Evolutionary conservation across 2,329 filamentous ascomycete species (phyloP).

Genomic region (Trichoderma arundinaceum): DNA sequence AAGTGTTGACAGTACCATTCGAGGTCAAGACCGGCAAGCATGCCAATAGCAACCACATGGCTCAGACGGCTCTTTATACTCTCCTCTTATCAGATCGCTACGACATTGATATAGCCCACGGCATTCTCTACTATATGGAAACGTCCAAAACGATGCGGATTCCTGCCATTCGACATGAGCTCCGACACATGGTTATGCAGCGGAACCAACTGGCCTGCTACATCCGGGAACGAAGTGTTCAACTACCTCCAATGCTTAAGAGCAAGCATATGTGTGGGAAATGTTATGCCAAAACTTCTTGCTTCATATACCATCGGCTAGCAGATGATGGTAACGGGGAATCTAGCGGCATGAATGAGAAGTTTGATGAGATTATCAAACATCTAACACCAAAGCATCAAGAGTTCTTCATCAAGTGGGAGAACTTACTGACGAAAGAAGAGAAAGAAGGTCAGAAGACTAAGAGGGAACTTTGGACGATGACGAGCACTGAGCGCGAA

Average conservation of each 20-base stretch:
- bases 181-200: constrained; percentile 96
- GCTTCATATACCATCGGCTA: constrained; percentile 92
- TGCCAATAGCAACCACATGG: constrained; percentile 80
- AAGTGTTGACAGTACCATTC: constrained; percentile 84
- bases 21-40: constrained; percentile 95
- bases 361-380: constrained; percentile 80
- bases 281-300: constrained; percentile 89
- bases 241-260: constrained; percentile 85
- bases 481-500: constrained; percentile 87
- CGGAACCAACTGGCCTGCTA: constrained; percentile 88
- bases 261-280: constrained; percentile 80
- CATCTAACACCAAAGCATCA: constrained; percentile 77
- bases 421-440: constrained; percentile 89
- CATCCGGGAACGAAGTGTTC: constrained; percentile 76
- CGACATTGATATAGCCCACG: constrained; percentile 87
- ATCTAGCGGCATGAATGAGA: constrained; percentile 77
- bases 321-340: constrained; percentile 83
- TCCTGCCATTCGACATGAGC: constrained; percentile 81
- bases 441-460: constrained; percentile 89
- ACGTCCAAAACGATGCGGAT: constrained; percentile 85
- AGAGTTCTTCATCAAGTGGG: constrained; percentile 94
- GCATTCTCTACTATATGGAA: constrained; percentile 94
- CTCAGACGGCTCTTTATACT: constrained; percentile 94
- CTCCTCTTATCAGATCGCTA: constrained; percentile 92
- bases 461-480: constrained; percentile 91